These are phyloP conservation scores for Dendrobium huoshanense DNA, from an alignment of 106 monocot species.

Conservation along the genomic window DNA sequence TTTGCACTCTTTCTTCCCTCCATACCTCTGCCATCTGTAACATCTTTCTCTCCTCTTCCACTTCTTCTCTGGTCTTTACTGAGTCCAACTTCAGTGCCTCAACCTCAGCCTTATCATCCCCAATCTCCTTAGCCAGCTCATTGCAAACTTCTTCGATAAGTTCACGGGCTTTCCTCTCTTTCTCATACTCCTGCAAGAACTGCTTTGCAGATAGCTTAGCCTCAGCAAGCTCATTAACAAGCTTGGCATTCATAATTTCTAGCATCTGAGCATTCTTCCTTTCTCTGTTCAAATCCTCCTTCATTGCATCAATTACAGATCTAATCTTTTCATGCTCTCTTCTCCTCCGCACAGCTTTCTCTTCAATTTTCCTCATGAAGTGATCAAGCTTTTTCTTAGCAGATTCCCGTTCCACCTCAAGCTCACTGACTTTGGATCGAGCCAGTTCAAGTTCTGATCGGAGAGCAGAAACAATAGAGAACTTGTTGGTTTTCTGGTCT, in stretches of 20 bases:
- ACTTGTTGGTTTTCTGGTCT: constrained; percentile 30
- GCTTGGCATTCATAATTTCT: constrained; percentile 66
- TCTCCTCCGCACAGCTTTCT: constrained; percentile 57
- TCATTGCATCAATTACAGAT: constrained; percentile 61
- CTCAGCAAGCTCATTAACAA: constrained; percentile 72
- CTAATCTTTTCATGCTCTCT: constrained; percentile 64
- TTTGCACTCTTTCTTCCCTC: constrained; percentile 98
- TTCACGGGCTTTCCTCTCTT: constrained; percentile 76
- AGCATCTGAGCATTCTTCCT: constrained; percentile 56
- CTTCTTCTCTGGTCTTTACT: constrained; percentile 62
- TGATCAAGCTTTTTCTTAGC: constrained; percentile 75
- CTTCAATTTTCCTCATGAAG: constrained; percentile 54
- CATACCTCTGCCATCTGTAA: constrained; percentile 98
- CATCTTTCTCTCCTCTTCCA: constrained; percentile 93
- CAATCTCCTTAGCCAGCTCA: constrained; percentile 88
- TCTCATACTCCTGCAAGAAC: constrained; percentile 73
- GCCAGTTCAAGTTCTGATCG: constrained; percentile 65
- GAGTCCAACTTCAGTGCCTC: constrained; percentile 73
- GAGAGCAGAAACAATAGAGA: constrained; percentile 39
- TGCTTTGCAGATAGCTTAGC: constrained; percentile 58
- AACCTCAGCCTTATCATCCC: constrained; percentile 76
- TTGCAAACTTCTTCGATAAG: constrained; percentile 91
- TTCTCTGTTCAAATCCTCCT: constrained; percentile 65
- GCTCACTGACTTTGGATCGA: constrained; percentile 36
- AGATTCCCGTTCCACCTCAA: constrained; percentile 49